Conservation (phyloP, 2,329 filamentous ascomycete genomes). For the Arthrobotrys sphaeroides region DNA sequence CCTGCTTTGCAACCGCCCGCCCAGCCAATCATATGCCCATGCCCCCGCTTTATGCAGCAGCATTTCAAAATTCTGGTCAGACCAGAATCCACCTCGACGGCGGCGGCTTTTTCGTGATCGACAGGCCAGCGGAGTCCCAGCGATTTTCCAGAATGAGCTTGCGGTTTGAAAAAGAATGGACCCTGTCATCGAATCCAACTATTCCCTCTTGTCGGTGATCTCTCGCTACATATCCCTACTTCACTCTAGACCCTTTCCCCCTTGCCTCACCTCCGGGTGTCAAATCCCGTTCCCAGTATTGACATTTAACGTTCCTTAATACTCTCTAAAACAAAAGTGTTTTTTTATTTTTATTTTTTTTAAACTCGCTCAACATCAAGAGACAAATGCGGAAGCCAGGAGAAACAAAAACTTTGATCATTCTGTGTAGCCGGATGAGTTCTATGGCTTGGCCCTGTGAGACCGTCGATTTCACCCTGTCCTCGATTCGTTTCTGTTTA, state of each 20-base stretch:
- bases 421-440: constrained; percentile 26
- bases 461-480: constrained; percentile 11
- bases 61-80: constrained; percentile 30
- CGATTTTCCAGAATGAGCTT: not conserved
- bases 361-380: constrained; percentile 7
- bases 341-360: not conserved
- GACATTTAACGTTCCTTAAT: constrained; percentile 48
- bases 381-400: not conserved
- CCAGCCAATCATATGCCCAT: constrained; percentile 29
- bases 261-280: constrained; percentile 27
- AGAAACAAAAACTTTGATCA: not conserved
- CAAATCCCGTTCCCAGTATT: constrained; percentile 31
- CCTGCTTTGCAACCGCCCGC: constrained; percentile 17
- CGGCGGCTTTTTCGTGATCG: not conserved
- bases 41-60: constrained; percentile 19
- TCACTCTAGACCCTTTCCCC: constrained; percentile 8
- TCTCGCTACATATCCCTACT: constrained; percentile 27
- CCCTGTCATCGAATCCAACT: not conserved
- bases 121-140: not conserved
- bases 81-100: not conserved
- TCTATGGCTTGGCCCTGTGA: not conserved
- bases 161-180: constrained; percentile 4
- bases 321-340: constrained; percentile 15
- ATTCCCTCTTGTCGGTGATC: constrained; percentile 4
- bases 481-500: not conserved